phyloP scores from a whole-genome alignment of 2,329 filamentous ascomycete species.

The Sporothrix pseudoabietina region DNA sequence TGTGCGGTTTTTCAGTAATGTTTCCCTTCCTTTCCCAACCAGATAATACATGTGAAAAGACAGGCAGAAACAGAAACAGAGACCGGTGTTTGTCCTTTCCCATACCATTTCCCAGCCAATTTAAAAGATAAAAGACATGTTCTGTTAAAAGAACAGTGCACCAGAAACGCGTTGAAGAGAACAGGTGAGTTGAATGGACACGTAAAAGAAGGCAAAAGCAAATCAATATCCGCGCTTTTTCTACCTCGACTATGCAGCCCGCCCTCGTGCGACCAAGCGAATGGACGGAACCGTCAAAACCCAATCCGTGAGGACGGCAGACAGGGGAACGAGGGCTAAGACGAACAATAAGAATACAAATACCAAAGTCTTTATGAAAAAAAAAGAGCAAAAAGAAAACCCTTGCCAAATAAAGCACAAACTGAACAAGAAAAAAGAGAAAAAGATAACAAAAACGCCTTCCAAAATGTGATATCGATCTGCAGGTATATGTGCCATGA shows the following conservation, averaged over 20 bases:
- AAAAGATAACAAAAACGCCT: slow-evolving; percentile 17
- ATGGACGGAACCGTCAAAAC: slow-evolving; percentile 10
- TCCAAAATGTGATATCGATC: slow-evolving; percentile 20
- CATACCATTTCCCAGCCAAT: neutral
- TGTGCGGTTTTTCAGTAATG: neutral
- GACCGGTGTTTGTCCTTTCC: neutral
- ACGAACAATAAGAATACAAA: slow-evolving; percentile 17
- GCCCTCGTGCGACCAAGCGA: slow-evolving; percentile 4
- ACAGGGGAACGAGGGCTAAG: neutral
- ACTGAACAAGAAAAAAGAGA: neutral
- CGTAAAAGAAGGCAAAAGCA: neutral
- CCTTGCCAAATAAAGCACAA: slow-evolving; percentile 5
- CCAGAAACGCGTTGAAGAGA: slow-evolving; percentile 5
- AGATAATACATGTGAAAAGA: neutral
- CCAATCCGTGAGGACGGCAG: slow-evolving; percentile 8
- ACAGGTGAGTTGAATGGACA: neutral
- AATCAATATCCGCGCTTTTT: slow-evolving; percentile 15
- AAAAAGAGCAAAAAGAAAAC: neutral
- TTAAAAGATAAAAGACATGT: neutral
- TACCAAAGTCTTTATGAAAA: neutral
- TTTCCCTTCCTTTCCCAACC: neutral
- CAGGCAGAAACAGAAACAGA: neutral
- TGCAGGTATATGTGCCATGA: slow-evolving; percentile 25
- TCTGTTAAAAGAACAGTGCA: slow-evolving; percentile 3
- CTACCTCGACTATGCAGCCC: slow-evolving; percentile 1